phyloP scores from a whole-genome alignment of 2,329 filamentous ascomycete genomes.

The Cylindrodendrum hubeiense region DNA sequence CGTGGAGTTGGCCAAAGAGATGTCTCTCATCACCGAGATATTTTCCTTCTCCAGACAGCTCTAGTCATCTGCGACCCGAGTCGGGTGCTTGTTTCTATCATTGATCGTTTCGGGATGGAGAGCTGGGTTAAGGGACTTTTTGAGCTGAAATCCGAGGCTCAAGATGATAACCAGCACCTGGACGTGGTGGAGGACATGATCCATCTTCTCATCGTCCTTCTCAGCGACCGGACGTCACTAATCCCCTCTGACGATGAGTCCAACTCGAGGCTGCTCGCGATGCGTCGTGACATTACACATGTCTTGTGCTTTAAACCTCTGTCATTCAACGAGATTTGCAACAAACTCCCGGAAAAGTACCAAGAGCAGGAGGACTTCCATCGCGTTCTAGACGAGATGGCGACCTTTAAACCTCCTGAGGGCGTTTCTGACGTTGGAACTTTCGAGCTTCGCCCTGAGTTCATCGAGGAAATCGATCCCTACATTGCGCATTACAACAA shows the following conservation, averaged over 20 bases:
- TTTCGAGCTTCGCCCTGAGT: conserved; percentile 90
- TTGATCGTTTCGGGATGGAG: conserved; percentile 91
- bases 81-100: conserved; percentile 86
- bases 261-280: conserved; percentile 74
- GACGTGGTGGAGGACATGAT: conserved; percentile 97
- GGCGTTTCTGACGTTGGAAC: conserved; percentile 93
- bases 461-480: conserved; percentile 89
- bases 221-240: conserved; percentile 89
- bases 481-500: conserved; percentile 97
- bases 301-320: conserved; percentile 96
- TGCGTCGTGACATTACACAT: conserved; percentile 92
- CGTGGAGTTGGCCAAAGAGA: conserved; percentile 90
- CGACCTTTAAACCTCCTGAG: conserved; percentile 89
- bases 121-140: conserved; percentile 90
- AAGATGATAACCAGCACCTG: conserved; percentile 89
- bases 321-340: conserved; percentile 91
- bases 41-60: conserved; percentile 92
- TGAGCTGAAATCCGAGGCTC: conserved; percentile 76
- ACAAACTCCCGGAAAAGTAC: conserved; percentile 88
- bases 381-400: conserved; percentile 86
- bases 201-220: conserved; percentile 88
- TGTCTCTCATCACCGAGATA: conserved; percentile 92
- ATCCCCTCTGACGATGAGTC: conserved; percentile 75
- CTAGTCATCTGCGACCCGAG: conserved; percentile 87
- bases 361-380: conserved; percentile 92